These are phyloP conservation scores for Cladosporium sp. DNA, from an alignment of 2,329 filamentous ascomycete genomes.

Conservation along the genomic window DNA sequence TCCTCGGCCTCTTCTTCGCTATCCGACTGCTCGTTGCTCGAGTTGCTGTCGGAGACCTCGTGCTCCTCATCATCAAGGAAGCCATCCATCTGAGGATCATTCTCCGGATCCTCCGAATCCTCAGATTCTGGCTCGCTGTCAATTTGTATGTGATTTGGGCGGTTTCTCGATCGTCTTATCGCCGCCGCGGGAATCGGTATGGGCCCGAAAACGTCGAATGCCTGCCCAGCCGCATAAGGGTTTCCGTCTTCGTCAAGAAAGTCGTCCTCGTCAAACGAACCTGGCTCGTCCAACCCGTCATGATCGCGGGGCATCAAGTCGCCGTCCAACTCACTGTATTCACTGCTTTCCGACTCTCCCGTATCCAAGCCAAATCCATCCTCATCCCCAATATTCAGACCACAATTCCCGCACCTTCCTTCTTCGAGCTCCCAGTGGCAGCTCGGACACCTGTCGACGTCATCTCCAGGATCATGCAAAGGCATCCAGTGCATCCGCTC, in stretches of 20 bases:
- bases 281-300: constrained; percentile 3
- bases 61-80: constrained; percentile 17
- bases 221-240: not conserved
- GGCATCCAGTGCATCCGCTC: constrained; percentile 31
- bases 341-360: constrained; percentile 15
- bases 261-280: constrained; percentile 16
- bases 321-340: constrained; percentile 22
- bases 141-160: not conserved
- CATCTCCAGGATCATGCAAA: constrained; percentile 54
- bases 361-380: constrained; percentile 34
- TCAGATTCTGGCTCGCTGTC: constrained; percentile 9
- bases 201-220: constrained; percentile 3
- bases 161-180: constrained; percentile 14
- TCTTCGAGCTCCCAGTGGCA: constrained; percentile 63
- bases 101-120: constrained; percentile 15
- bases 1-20: constrained; percentile 17
- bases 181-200: not conserved
- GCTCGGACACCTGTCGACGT: constrained; percentile 56
- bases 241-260: constrained; percentile 12
- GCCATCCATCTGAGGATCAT: constrained; percentile 17
- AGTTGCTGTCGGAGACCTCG: constrained; percentile 9
- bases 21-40: constrained; percentile 18
- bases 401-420: constrained; percentile 52
- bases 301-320: constrained; percentile 11
- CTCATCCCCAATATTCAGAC: constrained; percentile 46